phyloP scores from a whole-genome alignment of 768 basidiomycete genomes.

The Boletus reticuloceps region DNA sequence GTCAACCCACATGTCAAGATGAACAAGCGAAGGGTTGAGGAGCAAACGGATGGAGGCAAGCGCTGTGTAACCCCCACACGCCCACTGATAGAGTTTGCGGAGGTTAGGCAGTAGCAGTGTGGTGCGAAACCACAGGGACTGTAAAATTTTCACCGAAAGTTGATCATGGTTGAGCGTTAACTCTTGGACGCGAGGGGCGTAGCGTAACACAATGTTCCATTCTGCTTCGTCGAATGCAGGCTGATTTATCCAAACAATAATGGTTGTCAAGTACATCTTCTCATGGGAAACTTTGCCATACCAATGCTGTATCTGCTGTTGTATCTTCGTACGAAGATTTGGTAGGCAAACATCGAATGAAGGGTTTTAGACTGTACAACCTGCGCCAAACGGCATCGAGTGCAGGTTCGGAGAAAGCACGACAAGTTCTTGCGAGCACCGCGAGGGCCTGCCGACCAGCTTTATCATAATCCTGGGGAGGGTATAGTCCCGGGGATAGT shows the following conservation, averaged over 20 bases:
- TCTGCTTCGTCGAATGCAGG: constrained; percentile 3
- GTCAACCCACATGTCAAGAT: neutral
- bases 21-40: constrained; percentile 7
- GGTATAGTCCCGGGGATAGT: no score
- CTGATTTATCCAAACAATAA: neutral
- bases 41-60: constrained; percentile 2
- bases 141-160: neutral
- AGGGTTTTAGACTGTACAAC: constrained; percentile 5
- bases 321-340: neutral
- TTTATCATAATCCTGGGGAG: neutral
- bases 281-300: neutral
- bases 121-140: neutral
- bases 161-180: neutral
- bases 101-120: constrained; percentile 12
- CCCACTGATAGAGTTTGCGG: neutral
- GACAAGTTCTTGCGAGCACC: constrained; percentile 14
- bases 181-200: constrained; percentile 8
- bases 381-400: constrained; percentile 16
- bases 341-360: constrained; percentile 4
- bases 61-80: neutral
- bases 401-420: constrained; percentile 11
- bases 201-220: neutral
- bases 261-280: neutral
- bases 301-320: neutral
- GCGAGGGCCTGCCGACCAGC: constrained; percentile 1